Evolutionary conservation across 345 rosid genomes (phyloP).

Genomic region (Citrus trifoliata): DNA sequence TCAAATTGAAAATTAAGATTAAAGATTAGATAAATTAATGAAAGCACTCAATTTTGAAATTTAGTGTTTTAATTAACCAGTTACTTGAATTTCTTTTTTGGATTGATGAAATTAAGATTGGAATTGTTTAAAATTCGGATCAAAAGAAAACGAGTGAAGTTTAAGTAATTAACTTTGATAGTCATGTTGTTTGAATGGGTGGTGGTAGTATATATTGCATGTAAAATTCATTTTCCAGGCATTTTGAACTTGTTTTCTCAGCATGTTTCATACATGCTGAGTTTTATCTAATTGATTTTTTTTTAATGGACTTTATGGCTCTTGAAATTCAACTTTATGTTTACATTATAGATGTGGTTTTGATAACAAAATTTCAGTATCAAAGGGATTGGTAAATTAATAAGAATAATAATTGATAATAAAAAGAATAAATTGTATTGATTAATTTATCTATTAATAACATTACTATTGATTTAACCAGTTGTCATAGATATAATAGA

Average conservation of each 20-base stretch:
- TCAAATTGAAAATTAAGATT: background rate
- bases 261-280: conserved; percentile 1
- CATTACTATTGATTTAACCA: too few relatives aligned
- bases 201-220: background rate
- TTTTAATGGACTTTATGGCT: too few relatives aligned
- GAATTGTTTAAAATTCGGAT: background rate
- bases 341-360: too few relatives aligned
- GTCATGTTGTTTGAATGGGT: conserved; percentile 1
- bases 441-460: too few relatives aligned
- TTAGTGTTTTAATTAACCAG: background rate
- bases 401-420: too few relatives aligned
- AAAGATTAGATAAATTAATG: background rate
- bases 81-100: background rate
- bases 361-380: too few relatives aligned
- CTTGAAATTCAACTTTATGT: too few relatives aligned
- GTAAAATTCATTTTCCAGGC: background rate
- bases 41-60: background rate
- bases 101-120: background rate
- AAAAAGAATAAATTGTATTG: too few relatives aligned
- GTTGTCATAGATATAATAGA: too few relatives aligned
- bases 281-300: too few relatives aligned
- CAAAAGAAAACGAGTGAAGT: background rate
- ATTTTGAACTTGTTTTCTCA: background rate
- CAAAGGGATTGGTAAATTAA: too few relatives aligned
- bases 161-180: background rate